A percentile compares a stretch with the other conserved stretches of the same genome.
phyloP scores from a whole-genome alignment of 2,329 filamentous ascomycete species.

The Dryadomyces quercivorus region DNA sequence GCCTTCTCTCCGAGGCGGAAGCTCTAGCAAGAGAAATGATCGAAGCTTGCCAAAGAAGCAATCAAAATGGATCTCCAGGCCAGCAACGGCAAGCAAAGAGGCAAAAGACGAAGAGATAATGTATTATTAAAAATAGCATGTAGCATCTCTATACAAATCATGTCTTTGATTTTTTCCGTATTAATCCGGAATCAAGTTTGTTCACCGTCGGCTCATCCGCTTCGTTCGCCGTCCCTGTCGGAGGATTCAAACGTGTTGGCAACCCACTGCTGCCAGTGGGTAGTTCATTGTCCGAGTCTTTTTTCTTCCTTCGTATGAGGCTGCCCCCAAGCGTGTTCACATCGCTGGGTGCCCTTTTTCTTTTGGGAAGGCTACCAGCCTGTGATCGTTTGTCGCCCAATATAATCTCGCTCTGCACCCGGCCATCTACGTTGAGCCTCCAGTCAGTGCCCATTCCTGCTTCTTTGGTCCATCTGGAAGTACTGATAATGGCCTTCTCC shows the following conservation, averaged over 20 bases:
- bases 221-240: neutral
- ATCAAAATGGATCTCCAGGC: conserved; percentile 7
- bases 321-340: conserved; percentile 24
- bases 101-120: conserved; percentile 8
- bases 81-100: conserved; percentile 13
- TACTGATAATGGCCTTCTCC: conserved; percentile 51
- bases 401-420: neutral
- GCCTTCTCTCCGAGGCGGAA: conserved; percentile 16
- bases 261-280: neutral
- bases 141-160: no score
- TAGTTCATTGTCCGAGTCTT: conserved; percentile 13
- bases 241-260: conserved; percentile 3
- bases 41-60: conserved; percentile 8
- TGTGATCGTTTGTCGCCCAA: neutral
- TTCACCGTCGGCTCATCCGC: conserved; percentile 15
- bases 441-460: conserved; percentile 41
- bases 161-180: conserved; percentile 43
- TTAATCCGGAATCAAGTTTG: conserved; percentile 23
- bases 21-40: conserved; percentile 13
- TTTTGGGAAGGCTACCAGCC: conserved; percentile 1
- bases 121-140: neutral
- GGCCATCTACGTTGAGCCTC: conserved; percentile 38
- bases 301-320: conserved; percentile 39
- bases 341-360: conserved; percentile 19
- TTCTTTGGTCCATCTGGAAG: conserved; percentile 58